These are phyloP conservation scores for Hemileia vastatrix DNA, from an alignment of 1,284 basidiomycete species.

Conservation along the genomic window DNA sequence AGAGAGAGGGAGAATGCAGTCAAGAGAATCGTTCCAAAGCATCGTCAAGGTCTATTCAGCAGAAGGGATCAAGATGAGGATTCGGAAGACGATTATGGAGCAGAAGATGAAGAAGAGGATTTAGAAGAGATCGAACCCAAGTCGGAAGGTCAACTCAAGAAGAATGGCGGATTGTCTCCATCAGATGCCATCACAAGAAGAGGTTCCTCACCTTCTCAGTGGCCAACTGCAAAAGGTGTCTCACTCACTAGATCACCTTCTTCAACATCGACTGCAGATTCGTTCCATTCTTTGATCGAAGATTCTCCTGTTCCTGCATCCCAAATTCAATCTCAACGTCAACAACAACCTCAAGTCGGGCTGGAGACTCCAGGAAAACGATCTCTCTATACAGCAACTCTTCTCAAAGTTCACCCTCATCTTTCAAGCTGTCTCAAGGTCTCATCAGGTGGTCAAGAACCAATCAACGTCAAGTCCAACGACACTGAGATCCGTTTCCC, in stretches of 20 bases:
- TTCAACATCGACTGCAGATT: not conserved
- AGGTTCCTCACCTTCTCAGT: not conserved
- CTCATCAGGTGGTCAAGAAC: constrained; percentile 14
- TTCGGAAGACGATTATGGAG: constrained; percentile 34
- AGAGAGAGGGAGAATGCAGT: not conserved
- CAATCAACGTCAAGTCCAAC: constrained; percentile 2
- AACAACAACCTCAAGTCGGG: constrained; percentile 21
- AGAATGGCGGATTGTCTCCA: not conserved
- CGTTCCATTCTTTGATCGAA: no score
- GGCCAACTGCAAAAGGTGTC: not conserved
- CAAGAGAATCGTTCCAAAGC: not conserved
- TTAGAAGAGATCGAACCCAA: not conserved
- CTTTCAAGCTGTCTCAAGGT: constrained; percentile 24
- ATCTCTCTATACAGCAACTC: constrained; percentile 35
- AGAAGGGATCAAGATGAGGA: constrained; percentile 21
- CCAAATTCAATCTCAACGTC: no score
- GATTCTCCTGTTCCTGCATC: no score
- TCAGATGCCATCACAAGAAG: not conserved
- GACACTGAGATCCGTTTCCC: constrained; percentile 30
- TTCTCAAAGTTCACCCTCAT: constrained; percentile 36
- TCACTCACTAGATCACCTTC: not conserved
- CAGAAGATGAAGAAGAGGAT: constrained; percentile 23
- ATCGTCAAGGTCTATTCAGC: constrained; percentile 26
- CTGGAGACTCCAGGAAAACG: constrained; percentile 32
- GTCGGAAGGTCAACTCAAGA: not conserved